These are phyloP conservation scores for Cystobasidiopsis lactophilus DNA, from an alignment of 768 basidiomycete genomes.

Conservation along the genomic window DNA sequence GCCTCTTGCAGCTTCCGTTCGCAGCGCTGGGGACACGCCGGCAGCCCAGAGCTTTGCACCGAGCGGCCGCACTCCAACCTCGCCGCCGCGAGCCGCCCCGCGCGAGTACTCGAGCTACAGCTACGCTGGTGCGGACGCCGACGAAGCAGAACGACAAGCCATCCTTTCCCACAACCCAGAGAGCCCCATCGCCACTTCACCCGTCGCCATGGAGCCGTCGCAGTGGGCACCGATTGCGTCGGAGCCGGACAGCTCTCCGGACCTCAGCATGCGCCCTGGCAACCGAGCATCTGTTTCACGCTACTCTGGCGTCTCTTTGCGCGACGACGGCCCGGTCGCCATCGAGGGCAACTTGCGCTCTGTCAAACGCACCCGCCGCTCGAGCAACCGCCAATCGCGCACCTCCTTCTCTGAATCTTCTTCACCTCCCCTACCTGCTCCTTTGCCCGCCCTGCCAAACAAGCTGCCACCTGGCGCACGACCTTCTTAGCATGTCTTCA, in stretches of 20 bases:
- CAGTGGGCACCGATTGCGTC: neutral
- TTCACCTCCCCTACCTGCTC: too few species aligned
- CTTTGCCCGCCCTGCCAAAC: too few species aligned
- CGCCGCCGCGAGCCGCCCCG: too few species aligned
- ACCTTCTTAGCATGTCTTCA: too few species aligned
- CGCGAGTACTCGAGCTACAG: neutral
- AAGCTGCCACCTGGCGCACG: too few species aligned
- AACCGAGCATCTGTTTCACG: neutral
- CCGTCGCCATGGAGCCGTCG: neutral
- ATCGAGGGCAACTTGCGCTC: neutral
- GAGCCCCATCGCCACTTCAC: neutral
- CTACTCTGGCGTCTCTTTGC: neutral
- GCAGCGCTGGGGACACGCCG: neutral
- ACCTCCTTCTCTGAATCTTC: too few species aligned
- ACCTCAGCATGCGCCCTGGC: neutral
- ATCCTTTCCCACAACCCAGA: neutral
- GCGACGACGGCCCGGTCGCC: conserved; percentile 1
- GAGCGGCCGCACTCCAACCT: too few species aligned
- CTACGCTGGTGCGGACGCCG: neutral
- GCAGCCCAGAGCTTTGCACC: neutral
- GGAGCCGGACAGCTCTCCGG: neutral
- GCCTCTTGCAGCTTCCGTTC: neutral
- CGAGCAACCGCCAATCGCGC: too few species aligned
- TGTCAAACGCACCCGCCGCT: neutral
- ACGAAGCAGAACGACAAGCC: neutral